Percentiles rank a stretch among this genome's conserved stretches.
phyloP scores from a whole-genome alignment of 345 rosid genomes.

The Abelmoschus esculentus region DNA sequence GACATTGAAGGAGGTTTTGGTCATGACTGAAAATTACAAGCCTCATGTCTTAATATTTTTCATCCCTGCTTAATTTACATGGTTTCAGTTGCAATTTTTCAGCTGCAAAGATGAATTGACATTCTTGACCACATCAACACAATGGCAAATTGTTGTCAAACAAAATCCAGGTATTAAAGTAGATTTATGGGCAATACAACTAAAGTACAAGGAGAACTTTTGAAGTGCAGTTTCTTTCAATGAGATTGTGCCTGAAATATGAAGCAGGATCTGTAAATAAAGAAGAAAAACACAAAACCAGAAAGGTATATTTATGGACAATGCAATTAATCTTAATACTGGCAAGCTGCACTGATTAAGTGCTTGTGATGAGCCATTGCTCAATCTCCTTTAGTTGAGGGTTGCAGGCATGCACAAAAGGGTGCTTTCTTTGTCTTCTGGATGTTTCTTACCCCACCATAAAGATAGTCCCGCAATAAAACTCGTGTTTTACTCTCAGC shows the following conservation, averaged over 20 bases:
- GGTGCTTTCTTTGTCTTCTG: slow-evolving; percentile 42
- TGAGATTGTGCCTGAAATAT: slow-evolving; percentile 17
- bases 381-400: slow-evolving; percentile 58
- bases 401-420: slow-evolving; percentile 71
- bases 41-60: not conserved
- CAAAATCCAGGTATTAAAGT: not conserved
- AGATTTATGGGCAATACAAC: not conserved
- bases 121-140: not conserved
- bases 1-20: not conserved
- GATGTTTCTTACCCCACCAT: slow-evolving; percentile 44
- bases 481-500: slow-evolving; percentile 55
- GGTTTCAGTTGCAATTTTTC: not conserved
- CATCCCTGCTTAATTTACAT: not conserved
- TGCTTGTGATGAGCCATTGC: not conserved
- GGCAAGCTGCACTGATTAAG: slow-evolving; percentile 13
- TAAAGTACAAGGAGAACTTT: not conserved
- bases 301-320: slow-evolving; percentile 26
- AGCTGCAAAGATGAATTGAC: not conserved
- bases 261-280: slow-evolving; percentile 23
- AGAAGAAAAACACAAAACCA: slow-evolving; percentile 9
- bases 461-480: slow-evolving; percentile 68
- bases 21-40: not conserved
- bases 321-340: slow-evolving; percentile 11
- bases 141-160: not conserved
- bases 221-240: slow-evolving; percentile 18